These are phyloP conservation scores for Sclerospora graminicola DNA, from an alignment of 352 stramenopile species.

Conservation along the genomic window DNA sequence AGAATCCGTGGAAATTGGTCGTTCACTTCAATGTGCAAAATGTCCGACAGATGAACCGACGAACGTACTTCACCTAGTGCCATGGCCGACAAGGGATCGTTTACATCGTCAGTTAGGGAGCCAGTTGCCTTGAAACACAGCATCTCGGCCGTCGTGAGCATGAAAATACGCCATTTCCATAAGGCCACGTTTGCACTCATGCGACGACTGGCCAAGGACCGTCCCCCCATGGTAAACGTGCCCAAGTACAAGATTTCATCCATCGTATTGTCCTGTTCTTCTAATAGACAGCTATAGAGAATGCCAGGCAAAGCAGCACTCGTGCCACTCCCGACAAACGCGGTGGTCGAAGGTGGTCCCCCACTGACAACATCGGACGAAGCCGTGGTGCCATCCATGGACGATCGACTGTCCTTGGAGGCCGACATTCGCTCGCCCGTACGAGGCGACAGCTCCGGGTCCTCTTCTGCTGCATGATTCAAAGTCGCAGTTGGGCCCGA, in stretches of 20 bases:
- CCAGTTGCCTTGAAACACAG: conserved; percentile 59
- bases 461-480: conserved; percentile 13
- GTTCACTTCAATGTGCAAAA: conserved; percentile 67
- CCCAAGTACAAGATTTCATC: conserved; percentile 68
- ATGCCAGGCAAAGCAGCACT: conserved; percentile 36
- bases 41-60: conserved; percentile 65
- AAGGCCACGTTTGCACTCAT: conserved; percentile 68
- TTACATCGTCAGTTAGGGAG: conserved; percentile 18
- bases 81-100: conserved; percentile 18
- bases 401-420: conserved; percentile 4
- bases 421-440: too few species aligned
- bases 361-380: conserved; percentile 5
- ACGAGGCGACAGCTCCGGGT: conserved; percentile 26
- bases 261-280: conserved; percentile 72
- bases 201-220: conserved; percentile 49
- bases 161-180: conserved; percentile 73
- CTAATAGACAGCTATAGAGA: conserved; percentile 60
- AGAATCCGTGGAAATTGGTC: conserved; percentile 61
- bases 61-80: conserved; percentile 58
- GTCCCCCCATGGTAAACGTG: conserved; percentile 70
- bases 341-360: too few species aligned
- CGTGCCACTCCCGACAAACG: conserved; percentile 7
- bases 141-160: conserved; percentile 68
- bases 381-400: not conserved
- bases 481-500: conserved; percentile 13